Percentiles rank a stretch among this genome's conserved stretches.
phyloP scores from a whole-genome alignment of 139 green algal genomes.

The Trebouxia sp. region DNA sequence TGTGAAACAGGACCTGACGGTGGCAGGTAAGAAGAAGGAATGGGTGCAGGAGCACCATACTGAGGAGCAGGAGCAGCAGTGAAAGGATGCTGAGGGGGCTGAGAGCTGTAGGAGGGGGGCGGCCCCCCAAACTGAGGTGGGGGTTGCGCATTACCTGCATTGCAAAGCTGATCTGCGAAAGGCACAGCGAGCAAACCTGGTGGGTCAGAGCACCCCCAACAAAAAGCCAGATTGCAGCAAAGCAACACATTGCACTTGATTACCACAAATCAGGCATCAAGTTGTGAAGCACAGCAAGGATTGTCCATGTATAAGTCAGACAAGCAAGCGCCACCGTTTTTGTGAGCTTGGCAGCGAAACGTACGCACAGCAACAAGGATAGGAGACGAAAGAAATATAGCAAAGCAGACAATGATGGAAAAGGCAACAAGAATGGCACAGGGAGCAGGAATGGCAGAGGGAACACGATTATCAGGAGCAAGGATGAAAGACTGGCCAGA shows the following conservation, averaged over 20 bases:
- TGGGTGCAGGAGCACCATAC: constrained; percentile 1
- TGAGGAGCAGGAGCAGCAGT: neutral
- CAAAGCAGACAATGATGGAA: neutral
- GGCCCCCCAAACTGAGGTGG: constrained; percentile 2
- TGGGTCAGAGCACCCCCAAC: too few species aligned
- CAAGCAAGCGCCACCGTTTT: too few species aligned
- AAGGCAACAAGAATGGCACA: neutral
- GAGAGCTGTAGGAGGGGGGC: constrained; percentile 11
- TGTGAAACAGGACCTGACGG: neutral
- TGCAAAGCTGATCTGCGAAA: too few species aligned
- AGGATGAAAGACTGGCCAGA: neutral
- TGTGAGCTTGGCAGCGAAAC: too few species aligned
- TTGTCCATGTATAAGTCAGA: too few species aligned
- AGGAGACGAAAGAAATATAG: neutral
- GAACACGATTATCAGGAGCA: neutral
- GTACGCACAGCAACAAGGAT: neutral
- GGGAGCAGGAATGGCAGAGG: neutral
- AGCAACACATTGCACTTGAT: too few species aligned
- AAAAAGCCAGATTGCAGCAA: too few species aligned
- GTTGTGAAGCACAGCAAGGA: too few species aligned
- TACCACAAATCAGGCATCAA: too few species aligned
- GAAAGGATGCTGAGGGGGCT: neutral
- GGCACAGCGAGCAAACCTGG: too few species aligned
- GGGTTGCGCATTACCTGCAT: constrained; percentile 11
- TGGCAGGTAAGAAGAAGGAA: neutral